phyloP scores from a whole-genome alignment of 306 rosid species.

The Alnus glutinosa region DNA sequence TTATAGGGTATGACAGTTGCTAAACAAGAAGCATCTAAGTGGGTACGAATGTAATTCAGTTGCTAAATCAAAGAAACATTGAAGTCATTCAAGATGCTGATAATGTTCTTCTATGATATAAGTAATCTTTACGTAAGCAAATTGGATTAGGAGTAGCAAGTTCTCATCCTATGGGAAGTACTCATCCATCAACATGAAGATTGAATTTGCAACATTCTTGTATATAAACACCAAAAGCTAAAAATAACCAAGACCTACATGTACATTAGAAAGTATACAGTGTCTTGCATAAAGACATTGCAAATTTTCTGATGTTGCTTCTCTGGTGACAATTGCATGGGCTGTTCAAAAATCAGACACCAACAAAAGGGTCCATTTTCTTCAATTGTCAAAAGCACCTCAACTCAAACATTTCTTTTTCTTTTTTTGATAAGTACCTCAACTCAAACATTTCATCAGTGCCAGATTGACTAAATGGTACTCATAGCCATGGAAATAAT shows the following conservation, averaged over 20 bases:
- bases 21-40: conserved; percentile 1
- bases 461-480: conserved; percentile 30
- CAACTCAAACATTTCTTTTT: conserved; percentile 23
- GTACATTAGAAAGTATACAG: conserved; percentile 19
- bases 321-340: conserved; percentile 15
- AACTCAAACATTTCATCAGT: conserved; percentile 31
- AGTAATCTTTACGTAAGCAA: conserved; percentile 6
- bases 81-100: conserved; percentile 2
- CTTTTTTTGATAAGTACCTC: conserved; percentile 15
- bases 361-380: conserved; percentile 14
- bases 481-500: not conserved
- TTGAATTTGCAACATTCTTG: not conserved
- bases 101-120: not conserved
- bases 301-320: conserved; percentile 28
- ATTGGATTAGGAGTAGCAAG: not conserved
- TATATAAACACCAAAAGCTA: conserved; percentile 11
- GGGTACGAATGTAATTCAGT: conserved; percentile 9
- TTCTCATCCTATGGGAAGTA: not conserved
- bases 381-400: conserved; percentile 25
- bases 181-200: not conserved
- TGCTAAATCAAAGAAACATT: conserved; percentile 10
- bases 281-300: conserved; percentile 19
- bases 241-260: conserved; percentile 1
- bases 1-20: conserved; percentile 19
- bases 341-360: conserved; percentile 25